Base-by-base conservation (phyloP, 1,139 yeast genomes). In the Yamadazyma dendronema region DNA sequence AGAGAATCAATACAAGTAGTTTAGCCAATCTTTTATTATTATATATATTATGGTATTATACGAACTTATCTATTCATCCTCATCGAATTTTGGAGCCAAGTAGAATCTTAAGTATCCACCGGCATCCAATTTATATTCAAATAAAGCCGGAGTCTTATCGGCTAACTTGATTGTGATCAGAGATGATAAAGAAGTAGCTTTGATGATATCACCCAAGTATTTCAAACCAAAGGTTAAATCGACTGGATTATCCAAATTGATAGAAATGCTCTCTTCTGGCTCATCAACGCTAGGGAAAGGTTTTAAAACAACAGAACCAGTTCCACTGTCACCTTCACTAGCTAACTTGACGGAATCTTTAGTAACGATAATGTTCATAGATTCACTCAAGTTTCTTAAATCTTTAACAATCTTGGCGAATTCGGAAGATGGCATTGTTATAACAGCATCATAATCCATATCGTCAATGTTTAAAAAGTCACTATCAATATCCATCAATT, bases 11-110 rank as follows among this genome's bases (percentile, higher is more conserved):
- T 19, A 19, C 22, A 19, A 19, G 22, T 19, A 19, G 22, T 19
- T 19, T 19, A 19, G n/a, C n/a, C n/a, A 19, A 19, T 19, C 6
- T 19, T 19, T 6, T 19, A 19, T 9, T 19, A 19, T 19, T 19
- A 19, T 19, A 19, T 19, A 19, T 19, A 19, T 19, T 26, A 24
- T 23, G 16, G n/a, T 14, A n/a, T 25, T n/a, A n/a, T n/a, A n/a
- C 12, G 8, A 21, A 21, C 22, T 13, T 6, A 26, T 14, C 15
- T 35, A 40, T 24, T 86, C 94, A 44, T 87, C 96, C 52, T 87
- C 96, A 49, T 85, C 95, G 59, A 89, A 88, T 75, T 92, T 92
- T 43, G 98, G 98, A 52, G 98, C 98, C 65, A 92, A 77, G 77
- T 86, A 92, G 77, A 86, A 92, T 63, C 96, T 84, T 62, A 92